Evolutionary conservation across 2,329 filamentous ascomycete species (phyloP), one percentile per base, ranked within the genome.

Genomic region (Monosporascus sp.): DNA sequence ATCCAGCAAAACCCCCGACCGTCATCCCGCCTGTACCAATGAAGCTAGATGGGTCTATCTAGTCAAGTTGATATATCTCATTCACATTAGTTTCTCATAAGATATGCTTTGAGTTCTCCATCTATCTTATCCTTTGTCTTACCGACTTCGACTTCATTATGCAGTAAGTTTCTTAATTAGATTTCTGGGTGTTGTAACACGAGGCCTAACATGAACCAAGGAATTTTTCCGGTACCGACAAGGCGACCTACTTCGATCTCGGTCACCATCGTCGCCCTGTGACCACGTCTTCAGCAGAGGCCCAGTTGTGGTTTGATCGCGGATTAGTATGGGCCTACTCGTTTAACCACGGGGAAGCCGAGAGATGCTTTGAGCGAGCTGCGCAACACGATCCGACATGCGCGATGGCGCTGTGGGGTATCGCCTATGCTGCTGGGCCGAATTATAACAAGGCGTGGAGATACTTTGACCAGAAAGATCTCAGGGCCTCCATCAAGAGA

Each of bases 341-440:
- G 5, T 85, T 85, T 69, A 84, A 85, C 56, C 81, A 85, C 58
- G 77, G 78, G 57, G 82, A 84, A 64, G 77, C 80, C 1, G 72
- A 71, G 16, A 59, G 61, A 36, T 82, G 79, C 61, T 83, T 80
- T 55, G 64, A 76, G 50, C 65, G 71, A 36, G 77, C 74, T 5
- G 73, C 78, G 19, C 56, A 60, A 2, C 65, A 73, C 49, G 79
- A 83, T 55, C 57, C 65, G 0, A 55, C 65, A 4, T 78, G 72
- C 56, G 71, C 73, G 5, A 74, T 82, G 69, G 77, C 73, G 5
- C 73, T 78, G 55, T 82, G 78, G 77, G 79, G 79, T 0, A 62
- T 80, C 31, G 74, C 83, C 2, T 84, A 80, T 61, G 72, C 79
- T 5, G 68, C 80, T 0, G 83, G 82, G 2, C 82, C 83, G 2